Base-by-base conservation (phyloP, 2,329 filamentous ascomycete species). In the Xylaria sp. region DNA sequence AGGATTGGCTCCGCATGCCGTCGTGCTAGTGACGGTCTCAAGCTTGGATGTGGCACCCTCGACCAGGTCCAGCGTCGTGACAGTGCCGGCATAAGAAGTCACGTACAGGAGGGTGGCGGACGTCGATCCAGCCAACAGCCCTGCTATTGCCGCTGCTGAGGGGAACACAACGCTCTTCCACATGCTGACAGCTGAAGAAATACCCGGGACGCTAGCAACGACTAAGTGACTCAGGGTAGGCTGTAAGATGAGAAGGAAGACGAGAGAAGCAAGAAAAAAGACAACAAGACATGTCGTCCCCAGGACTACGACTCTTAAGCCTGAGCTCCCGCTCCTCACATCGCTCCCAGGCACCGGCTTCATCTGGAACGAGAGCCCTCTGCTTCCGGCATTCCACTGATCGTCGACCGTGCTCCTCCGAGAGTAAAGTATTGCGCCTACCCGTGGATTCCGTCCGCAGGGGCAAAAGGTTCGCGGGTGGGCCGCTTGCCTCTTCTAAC, bases 1-100 rank as follows among this genome's bases (percentile, higher is more conserved):
- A 5, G 89, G 86, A 68, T 84, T 86, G 1, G 81, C 78, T 10
- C 82, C 86, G 78, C 89, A 91, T 41, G 80, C 81, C 61, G 80
- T 82, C 25, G 81, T 82, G 2, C 79, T 78, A 61, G 82, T 82
- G 20, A 85, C 78, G 23, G 78, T 75, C 72, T 81, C 78, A 68
- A 90, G 82, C 64, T 74, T 74, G 70, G 78, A 73, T 48, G 69
- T 64, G 64, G 73, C 66, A 71, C 71, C 73, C 68, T 71, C 56
- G 62, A 71, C 81, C 66, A 86, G 76, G 69, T 83, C 81, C 60
- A 87, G 79, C n/a, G 84, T 85, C 23, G 83, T 84, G 71, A 87
- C 75, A 55, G 78, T 80, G 66, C 85, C 84, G 67, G 79, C 79
- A 77, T 86, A 87, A 7, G 84, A 85, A 0, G 84, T 78, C 57